phyloP scores from a whole-genome alignment of 1,139 yeast species.

The Insectozyma bohioensis region DNA sequence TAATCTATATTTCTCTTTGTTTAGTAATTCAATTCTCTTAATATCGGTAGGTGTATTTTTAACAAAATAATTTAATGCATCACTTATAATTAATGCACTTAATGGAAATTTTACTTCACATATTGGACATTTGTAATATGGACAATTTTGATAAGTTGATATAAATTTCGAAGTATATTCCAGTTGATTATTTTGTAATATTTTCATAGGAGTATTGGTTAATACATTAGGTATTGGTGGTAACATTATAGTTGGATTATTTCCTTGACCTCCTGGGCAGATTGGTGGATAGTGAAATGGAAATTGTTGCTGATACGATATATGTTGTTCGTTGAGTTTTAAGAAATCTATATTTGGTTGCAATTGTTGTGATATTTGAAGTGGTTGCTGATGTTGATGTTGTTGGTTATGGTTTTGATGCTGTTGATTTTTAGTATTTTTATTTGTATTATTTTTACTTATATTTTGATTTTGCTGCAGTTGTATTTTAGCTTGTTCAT shows the following conservation, averaged over 20 bases:
- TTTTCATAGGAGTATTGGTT: too few relatives aligned
- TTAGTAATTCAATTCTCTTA: conserved; percentile 38
- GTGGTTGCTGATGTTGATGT: conserved; percentile 1
- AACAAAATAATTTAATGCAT: conserved; percentile 43
- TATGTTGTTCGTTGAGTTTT: conserved; percentile 1
- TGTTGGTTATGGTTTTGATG: conserved; percentile 3
- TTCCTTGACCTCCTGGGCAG: too few relatives aligned
- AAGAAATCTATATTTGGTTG: too few relatives aligned
- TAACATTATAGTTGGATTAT: too few relatives aligned
- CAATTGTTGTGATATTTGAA: not conserved
- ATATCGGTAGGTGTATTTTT: conserved; percentile 38
- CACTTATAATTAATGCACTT: conserved; percentile 38
- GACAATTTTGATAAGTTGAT: conserved; percentile 12
- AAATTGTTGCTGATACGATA: not conserved
- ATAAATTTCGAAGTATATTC: conserved; percentile 15
- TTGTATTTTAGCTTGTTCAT: conserved; percentile 6
- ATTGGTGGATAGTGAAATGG: too few relatives aligned
- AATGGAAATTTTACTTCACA: conserved; percentile 39
- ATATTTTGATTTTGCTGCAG: conserved; percentile 8
- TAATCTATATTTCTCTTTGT: conserved; percentile 34
- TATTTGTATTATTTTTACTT: too few relatives aligned
- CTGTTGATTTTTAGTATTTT: not conserved
- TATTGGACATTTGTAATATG: conserved; percentile 39
- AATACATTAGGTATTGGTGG: too few relatives aligned
- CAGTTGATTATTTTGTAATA: too few relatives aligned